A percentile compares a stretch with the other conserved stretches of the same genome.
These are phyloP conservation scores for Paecilomyces sp. DNA, from an alignment of 2,329 filamentous ascomycete species.

Conservation along the genomic window DNA sequence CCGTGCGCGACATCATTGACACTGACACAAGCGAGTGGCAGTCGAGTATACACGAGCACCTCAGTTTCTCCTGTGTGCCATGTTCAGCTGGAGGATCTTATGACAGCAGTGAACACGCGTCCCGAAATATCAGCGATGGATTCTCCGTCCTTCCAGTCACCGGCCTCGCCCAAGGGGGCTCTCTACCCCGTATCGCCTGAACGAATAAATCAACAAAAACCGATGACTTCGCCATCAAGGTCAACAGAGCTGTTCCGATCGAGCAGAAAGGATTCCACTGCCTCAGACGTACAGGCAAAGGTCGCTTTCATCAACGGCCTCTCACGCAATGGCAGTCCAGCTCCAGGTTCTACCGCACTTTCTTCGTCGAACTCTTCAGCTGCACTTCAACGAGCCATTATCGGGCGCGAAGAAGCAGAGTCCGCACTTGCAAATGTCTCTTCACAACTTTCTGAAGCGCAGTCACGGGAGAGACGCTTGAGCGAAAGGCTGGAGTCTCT, in stretches of 20 bases:
- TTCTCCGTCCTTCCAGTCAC: conserved; percentile 23
- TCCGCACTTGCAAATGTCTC: conserved; percentile 26
- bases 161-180: conserved; percentile 21
- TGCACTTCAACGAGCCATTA: conserved; percentile 36
- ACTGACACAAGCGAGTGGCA: neutral
- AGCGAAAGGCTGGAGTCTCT: conserved; percentile 38
- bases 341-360: conserved; percentile 15
- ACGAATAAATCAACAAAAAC: conserved; percentile 41
- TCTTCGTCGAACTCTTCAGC: conserved; percentile 33
- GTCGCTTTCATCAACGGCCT: conserved; percentile 43
- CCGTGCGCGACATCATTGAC: neutral
- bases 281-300: conserved; percentile 41
- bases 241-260: conserved; percentile 26
- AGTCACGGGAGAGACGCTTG: conserved; percentile 36
- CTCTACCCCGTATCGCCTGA: conserved; percentile 42
- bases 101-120: conserved; percentile 2
- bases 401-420: conserved; percentile 42
- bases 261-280: conserved; percentile 29
- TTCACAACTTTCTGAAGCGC: conserved; percentile 33
- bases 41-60: neutral
- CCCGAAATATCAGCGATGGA: conserved; percentile 21
- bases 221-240: conserved; percentile 33
- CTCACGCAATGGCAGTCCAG: conserved; percentile 27
- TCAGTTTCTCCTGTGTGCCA: neutral
- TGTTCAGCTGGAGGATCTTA: neutral